Percentiles rank a stretch among this genome's conserved stretches.
Evolutionary conservation across 495 filamentous ascomycete species (phyloP).

Genomic region (Trichoderma reesei): DNA sequence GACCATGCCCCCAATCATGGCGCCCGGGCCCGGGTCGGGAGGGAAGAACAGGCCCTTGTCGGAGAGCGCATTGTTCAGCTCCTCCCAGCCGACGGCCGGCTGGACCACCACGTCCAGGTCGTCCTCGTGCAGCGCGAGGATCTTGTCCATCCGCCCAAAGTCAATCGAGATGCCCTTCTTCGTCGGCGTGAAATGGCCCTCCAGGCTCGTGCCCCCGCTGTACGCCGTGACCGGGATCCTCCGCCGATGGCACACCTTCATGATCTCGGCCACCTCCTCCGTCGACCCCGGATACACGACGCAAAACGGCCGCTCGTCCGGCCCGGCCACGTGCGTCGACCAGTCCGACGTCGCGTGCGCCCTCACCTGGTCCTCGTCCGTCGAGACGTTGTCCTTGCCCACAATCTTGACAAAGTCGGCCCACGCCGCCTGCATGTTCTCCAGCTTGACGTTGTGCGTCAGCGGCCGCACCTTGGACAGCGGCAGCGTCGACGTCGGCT

Average conservation of each 20-base stretch:
- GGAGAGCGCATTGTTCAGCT: constrained; percentile 60
- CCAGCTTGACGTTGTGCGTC: constrained; percentile 57
- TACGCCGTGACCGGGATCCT: constrained; percentile 67
- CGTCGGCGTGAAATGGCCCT: constrained; percentile 70
- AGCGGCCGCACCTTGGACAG: constrained; percentile 51
- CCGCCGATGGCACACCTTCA: constrained; percentile 63
- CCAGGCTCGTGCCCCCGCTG: constrained; percentile 68
- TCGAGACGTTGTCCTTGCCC: constrained; percentile 78
- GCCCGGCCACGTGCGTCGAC: constrained; percentile 62
- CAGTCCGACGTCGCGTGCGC: constrained; percentile 78
- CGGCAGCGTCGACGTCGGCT: constrained; percentile 62
- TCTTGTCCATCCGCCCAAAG: constrained; percentile 66
- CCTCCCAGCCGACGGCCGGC: constrained; percentile 72
- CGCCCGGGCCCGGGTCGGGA: constrained; percentile 71
- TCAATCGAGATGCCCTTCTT: constrained; percentile 68
- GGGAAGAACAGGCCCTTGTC: constrained; percentile 69
- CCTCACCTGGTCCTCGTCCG: constrained; percentile 52
- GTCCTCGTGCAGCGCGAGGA: constrained; percentile 57
- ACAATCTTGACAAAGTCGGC: constrained; percentile 78
- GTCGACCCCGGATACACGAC: constrained; percentile 58
- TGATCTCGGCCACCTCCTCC: constrained; percentile 59
- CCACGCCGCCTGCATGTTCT: constrained; percentile 89
- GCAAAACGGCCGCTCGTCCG: constrained; percentile 41
- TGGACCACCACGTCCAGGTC: constrained; percentile 78
- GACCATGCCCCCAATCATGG: constrained; percentile 93